phyloP scores from a whole-genome alignment of 169 alveolate genomes.

The Besnoitia besnoiti region DNA sequence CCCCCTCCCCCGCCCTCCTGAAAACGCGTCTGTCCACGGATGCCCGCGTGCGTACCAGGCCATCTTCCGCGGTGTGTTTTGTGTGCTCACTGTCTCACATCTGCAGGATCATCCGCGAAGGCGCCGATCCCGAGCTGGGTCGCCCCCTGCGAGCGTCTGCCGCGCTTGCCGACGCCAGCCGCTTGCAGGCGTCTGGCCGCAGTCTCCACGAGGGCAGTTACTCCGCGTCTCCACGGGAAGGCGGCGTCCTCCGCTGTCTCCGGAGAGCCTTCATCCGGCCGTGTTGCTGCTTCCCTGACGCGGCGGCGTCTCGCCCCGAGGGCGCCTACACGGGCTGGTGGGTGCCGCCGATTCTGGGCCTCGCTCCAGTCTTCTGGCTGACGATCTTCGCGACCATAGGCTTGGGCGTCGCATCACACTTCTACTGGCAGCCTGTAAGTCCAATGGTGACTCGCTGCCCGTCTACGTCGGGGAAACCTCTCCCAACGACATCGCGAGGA shows the following conservation, averaged over 20 bases:
- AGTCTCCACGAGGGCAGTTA: background rate
- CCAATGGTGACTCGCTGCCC: no score
- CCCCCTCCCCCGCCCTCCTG: no score
- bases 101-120: background rate
- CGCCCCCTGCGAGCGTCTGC: background rate
- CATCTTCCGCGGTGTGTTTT: no score
- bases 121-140: background rate
- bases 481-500: no score
- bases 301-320: background rate
- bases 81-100: no score
- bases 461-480: no score
- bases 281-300: background rate
- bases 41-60: no score
- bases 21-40: no score
- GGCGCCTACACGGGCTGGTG: background rate
- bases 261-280: background rate
- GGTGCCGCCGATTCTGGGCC: background rate
- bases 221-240: background rate
- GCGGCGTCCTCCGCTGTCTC: background rate
- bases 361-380: constrained; percentile 13
- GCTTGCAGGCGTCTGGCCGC: background rate
- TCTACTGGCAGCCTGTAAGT: constrained; percentile 2
- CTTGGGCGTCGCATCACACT: background rate
- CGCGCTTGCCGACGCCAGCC: background rate
- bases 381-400: constrained; percentile 1